Conservation (phyloP, 1,139 yeast genomes). For the Blastobotrys illinoisensis region DNA sequence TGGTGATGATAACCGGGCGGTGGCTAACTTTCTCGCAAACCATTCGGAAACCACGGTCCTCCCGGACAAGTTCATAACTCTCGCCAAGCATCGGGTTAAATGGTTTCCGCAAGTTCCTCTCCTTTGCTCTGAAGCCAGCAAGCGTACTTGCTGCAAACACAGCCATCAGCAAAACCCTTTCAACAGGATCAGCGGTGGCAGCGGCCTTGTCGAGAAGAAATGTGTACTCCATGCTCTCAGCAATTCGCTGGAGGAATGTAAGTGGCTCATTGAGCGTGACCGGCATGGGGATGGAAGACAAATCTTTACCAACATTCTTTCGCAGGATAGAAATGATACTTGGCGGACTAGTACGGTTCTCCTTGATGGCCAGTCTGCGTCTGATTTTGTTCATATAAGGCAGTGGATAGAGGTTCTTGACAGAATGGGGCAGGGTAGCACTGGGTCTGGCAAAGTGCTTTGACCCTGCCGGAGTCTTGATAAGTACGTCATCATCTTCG, state of each 20-base stretch:
- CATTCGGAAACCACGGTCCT: constrained; percentile 63
- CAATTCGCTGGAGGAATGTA: constrained; percentile 68
- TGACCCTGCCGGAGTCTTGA: background rate
- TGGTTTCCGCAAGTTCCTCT: constrained; percentile 77
- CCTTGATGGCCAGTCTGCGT: constrained; percentile 47
- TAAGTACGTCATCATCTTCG: constrained; percentile 6
- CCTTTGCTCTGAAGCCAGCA: constrained; percentile 65
- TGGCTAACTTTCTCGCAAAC: constrained; percentile 77
- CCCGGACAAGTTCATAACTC: constrained; percentile 77
- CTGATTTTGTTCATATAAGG: constrained; percentile 28
- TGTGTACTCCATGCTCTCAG: constrained; percentile 77
- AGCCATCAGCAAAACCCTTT: constrained; percentile 60
- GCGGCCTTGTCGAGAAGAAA: constrained; percentile 60
- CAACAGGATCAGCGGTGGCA: constrained; percentile 41
- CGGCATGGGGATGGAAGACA: constrained; percentile 86
- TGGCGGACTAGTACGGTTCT: constrained; percentile 48
- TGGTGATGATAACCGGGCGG: constrained; percentile 77
- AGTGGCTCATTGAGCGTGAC: constrained; percentile 91
- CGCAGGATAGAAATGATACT: constrained; percentile 72
- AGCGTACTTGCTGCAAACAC: constrained; percentile 76
- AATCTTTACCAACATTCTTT: constrained; percentile 88
- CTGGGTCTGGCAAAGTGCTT: constrained; percentile 3
- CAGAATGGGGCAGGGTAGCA: constrained; percentile 2
- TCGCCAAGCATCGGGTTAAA: constrained; percentile 90
- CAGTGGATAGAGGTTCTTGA: constrained; percentile 10